Evolutionary conservation across 2,329 filamentous ascomycete genomes (phyloP), one percentile per base, ranked within the genome.

Genomic region (Xylaria hypoxylon): DNA sequence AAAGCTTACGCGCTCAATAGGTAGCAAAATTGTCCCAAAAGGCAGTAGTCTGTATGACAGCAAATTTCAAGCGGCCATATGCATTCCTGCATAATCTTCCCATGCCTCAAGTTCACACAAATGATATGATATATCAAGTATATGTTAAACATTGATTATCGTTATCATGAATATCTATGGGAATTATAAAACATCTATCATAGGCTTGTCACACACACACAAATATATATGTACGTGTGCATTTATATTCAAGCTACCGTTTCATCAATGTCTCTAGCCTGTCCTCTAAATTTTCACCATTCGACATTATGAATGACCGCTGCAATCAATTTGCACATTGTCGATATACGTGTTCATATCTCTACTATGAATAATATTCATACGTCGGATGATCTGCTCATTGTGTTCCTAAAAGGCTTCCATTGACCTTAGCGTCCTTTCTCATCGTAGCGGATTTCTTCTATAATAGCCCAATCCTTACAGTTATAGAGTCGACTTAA

Each of bases 401-500:
- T 48, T 24, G 13, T 47, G 17, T n/a, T 28, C 19, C 3, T 17
- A 40, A 31, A n/a, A 33, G 19, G 22, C 19, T 31, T 28, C 6
- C 2, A 6, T 47, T 13, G 24, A 35, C 38, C 10, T 15, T 33
- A 13, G 55, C 19, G 5, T 22, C 17, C 5, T 19, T 38, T 2
- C 35, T 57, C 22, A 24, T 28, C 28, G 17, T 56, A 40, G 6
- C 28, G 5, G 15, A 38, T 17, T 50, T 28, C 44, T 4, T 40
- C 58, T n/a, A 24, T 28, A 24, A 31, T 26, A 15, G 28, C 7
- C 24, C 13, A 17, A 42, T 15, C 15, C 45, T 76, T 67, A 83
- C 17, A 83, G 74, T 76, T 67, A 84, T n/a, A 84, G 74, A 6
- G 79, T 76, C 2, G 79, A 76, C 76, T 79, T 80, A 7, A 76